phyloP scores from a whole-genome alignment of 352 stramenopile genomes.

The Phytophthora tentaculata region DNA sequence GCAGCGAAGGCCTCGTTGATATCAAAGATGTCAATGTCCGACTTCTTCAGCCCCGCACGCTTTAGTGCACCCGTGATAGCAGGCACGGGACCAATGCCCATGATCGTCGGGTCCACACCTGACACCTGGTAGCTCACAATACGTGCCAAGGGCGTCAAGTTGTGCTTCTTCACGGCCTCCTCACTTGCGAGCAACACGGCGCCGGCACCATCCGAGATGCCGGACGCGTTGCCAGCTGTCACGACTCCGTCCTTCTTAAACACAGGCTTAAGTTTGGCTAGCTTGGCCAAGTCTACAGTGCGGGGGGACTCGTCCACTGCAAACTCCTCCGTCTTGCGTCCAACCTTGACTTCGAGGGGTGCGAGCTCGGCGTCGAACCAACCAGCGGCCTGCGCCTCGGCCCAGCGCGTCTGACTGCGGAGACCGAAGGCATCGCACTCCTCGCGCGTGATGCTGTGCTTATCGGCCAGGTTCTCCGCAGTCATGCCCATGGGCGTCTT shows the following conservation, averaged over 20 bases:
- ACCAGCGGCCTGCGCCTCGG: constrained; percentile 88
- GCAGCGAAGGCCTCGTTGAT: constrained; percentile 99
- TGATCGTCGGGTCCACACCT: constrained; percentile 96
- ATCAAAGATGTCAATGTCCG: constrained; percentile 97
- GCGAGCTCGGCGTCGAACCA: constrained; percentile 96
- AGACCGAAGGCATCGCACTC: constrained; percentile 96
- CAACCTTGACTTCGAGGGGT: constrained; percentile 91
- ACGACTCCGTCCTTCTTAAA: constrained; percentile 99
- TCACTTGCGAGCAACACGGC: constrained; percentile 95
- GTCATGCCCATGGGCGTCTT: constrained; percentile 98
- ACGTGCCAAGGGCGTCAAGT: constrained; percentile 93
- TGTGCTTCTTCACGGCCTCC: constrained; percentile 92
- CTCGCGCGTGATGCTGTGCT: constrained; percentile 94
- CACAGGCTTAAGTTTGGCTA: constrained; percentile 94
- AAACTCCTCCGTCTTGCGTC: constrained; percentile 88
- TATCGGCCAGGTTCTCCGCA: constrained; percentile 97
- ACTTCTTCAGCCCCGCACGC: constrained; percentile 87
- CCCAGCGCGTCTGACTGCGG: constrained; percentile 94
- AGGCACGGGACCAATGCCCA: constrained; percentile 97
- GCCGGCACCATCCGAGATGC: constrained; percentile 97
- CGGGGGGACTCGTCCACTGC: constrained; percentile 82
- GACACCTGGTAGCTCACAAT: constrained; percentile 93
- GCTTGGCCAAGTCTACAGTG: constrained; percentile 80
- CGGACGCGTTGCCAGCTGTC: constrained; percentile 96
- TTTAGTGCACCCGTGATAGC: constrained; percentile 94